Evolutionary conservation across 2,329 filamentous ascomycete species (phyloP).

Genomic region (Herpotrichia juniperi): DNA sequence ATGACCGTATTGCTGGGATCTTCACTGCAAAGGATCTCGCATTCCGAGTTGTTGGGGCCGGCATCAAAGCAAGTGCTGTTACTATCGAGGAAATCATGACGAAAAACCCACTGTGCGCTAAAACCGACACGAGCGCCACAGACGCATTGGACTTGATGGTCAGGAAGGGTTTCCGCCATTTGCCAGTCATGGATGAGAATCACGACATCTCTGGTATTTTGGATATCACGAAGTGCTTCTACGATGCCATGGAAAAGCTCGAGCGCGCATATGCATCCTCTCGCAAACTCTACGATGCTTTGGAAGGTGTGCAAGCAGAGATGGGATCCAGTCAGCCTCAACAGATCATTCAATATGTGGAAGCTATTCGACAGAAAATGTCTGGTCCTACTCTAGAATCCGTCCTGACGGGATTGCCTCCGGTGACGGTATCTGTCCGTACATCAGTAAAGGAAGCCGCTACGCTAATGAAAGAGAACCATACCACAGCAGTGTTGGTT

Average conservation of each 20-base stretch:
- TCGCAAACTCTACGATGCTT: conserved; percentile 94
- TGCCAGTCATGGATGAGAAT: conserved; percentile 99
- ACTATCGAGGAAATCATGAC: conserved; percentile 99
- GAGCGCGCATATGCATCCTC: conserved; percentile 97
- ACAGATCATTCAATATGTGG: conserved; percentile 98
- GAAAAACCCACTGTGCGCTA: conserved; percentile 96
- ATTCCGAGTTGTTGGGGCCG: conserved; percentile 91
- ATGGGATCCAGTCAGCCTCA: conserved; percentile 94
- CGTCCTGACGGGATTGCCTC: conserved; percentile 88
- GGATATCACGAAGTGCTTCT: conserved; percentile 99
- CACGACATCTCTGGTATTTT: conserved; percentile 98
- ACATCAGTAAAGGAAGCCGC: conserved; percentile 97
- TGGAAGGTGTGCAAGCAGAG: conserved; percentile 97
- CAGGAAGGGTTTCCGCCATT: conserved; percentile 93
- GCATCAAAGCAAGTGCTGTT: conserved; percentile 85
- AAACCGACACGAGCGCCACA: conserved; percentile 96
- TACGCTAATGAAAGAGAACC: conserved; percentile 96
- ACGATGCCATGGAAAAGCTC: conserved; percentile 99
- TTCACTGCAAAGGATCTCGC: conserved; percentile 99
- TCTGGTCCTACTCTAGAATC: conserved; percentile 95
- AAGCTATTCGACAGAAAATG: conserved; percentile 95
- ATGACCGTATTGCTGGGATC: conserved; percentile 97
- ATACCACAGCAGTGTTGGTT: conserved; percentile 93
- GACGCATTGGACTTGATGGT: conserved; percentile 98
- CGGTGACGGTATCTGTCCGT: conserved; percentile 91